A percentile compares a stretch with the other conserved stretches of the same genome.
These are phyloP conservation scores for Suhomyces emberorum DNA, from an alignment of 805 yeast species.

Conservation along the genomic window DNA sequence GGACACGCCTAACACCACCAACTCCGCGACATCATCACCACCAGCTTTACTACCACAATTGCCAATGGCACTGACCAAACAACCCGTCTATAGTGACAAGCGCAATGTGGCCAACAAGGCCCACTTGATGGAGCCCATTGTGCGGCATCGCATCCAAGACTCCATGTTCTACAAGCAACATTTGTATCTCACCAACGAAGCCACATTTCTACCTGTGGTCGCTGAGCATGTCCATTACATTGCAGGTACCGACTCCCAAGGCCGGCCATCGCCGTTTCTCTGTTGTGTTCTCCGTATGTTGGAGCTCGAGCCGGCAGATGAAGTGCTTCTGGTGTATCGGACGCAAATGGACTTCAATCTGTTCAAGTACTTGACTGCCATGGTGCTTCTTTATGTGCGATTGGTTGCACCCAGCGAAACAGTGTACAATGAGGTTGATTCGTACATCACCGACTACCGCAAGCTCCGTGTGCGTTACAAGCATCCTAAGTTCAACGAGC, in stretches of 20 bases:
- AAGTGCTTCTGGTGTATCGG: constrained; percentile 52
- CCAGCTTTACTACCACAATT: neutral
- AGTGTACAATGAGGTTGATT: constrained; percentile 52
- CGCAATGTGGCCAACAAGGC: constrained; percentile 27
- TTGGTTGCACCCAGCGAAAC: constrained; percentile 36
- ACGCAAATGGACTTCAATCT: constrained; percentile 49
- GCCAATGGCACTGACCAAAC: neutral
- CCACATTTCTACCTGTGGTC: constrained; percentile 34
- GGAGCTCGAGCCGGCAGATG: constrained; percentile 67
- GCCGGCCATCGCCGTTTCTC: constrained; percentile 68
- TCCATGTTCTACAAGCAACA: constrained; percentile 42
- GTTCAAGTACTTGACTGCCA: constrained; percentile 74
- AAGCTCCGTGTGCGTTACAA: constrained; percentile 50
- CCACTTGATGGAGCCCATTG: constrained; percentile 38
- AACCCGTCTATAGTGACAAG: constrained; percentile 11
- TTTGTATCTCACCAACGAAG: constrained; percentile 39
- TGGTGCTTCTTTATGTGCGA: constrained; percentile 65
- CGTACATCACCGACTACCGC: constrained; percentile 60
- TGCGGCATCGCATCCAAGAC: constrained; percentile 41
- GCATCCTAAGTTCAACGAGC: constrained; percentile 20
- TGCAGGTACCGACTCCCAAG: constrained; percentile 56
- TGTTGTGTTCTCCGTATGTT: constrained; percentile 73
- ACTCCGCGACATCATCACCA: neutral
- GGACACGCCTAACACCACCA: constrained; percentile 6
- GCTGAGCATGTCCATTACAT: constrained; percentile 39